Evolutionary conservation across 1,139 yeast genomes (phyloP), one percentile per base, ranked within the genome.

Genomic region (Candida albicans): DNA sequence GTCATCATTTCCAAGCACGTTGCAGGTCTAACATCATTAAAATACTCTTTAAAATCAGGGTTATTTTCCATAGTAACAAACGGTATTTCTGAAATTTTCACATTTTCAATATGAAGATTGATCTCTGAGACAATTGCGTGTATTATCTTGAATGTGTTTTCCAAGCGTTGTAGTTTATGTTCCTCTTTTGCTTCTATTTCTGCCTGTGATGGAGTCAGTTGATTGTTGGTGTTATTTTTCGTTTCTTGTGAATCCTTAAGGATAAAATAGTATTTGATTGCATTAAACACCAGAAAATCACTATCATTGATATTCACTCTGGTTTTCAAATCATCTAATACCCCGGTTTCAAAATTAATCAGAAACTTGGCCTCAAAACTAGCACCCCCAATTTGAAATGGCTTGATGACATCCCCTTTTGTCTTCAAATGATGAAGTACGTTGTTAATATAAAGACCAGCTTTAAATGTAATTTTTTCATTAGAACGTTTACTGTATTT

Each of bases 11-110:
- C 68, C 36, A 65, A 58, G 18, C 62, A 68, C 12, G 66, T 57
- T 25, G 41, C 54, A 3, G 69, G 73, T 37, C 43, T 53, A 18
- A 40, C 28, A 11, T 51, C 44, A 8, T 49, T 37, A 39, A 71
- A 57, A 49, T 66, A 69, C 12, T 64, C 61, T 2, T 51, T 50
- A 27, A 69, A 56, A n/a, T 59, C 50, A 31, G 57, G 56, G 35
- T 62, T 58, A 29, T 57, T 58, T 9, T 57, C 52, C 12, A 67
- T 57, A 3, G 70, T 60, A 1, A 67, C 58, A 42, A 71, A 60
- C 0, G 78, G 78, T 11, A 73, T 61, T 27, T 69, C 75, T 13
- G 52, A 45, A 4, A 70, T 41, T 13, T 50, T 50, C 11, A 63
- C 52, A 44, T 67, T 65, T 39, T 69, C 74, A 8, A 68, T 46